phyloP scores from a whole-genome alignment of 768 basidiomycete genomes.

The Kondoa malvinella region DNA sequence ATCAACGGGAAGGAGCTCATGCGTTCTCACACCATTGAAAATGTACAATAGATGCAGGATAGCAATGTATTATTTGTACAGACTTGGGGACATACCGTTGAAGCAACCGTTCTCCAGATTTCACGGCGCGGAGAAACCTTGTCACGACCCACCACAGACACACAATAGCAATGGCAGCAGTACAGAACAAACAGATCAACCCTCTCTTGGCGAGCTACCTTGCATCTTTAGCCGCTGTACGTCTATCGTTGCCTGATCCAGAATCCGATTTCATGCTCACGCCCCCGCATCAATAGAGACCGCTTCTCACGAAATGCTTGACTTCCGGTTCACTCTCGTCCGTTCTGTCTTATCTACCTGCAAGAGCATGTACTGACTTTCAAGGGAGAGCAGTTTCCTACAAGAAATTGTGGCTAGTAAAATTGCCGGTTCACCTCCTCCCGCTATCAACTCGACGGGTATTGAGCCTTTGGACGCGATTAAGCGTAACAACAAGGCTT shows the following conservation, averaged over 20 bases:
- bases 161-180: neutral
- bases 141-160: no score
- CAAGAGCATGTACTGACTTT: neutral
- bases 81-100: no score
- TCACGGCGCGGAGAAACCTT: no score
- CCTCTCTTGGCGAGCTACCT: neutral
- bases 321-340: neutral
- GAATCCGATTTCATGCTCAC: no score
- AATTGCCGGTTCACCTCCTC: neutral
- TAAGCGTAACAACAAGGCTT: constrained; percentile 48
- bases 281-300: no score
- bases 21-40: no score
- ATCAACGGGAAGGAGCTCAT: no score
- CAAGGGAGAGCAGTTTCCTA: neutral
- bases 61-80: no score
- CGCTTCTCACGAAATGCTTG: neutral
- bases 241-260: no score
- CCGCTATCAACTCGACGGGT: constrained; percentile 12
- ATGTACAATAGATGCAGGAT: no score
- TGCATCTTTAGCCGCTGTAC: neutral
- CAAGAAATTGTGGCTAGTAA: constrained; percentile 2
- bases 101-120: no score
- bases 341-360: neutral
- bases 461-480: constrained; percentile 19
- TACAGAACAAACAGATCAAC: neutral